Base-by-base conservation (phyloP, 106 monocot species). In the Acorus gramineus region DNA sequence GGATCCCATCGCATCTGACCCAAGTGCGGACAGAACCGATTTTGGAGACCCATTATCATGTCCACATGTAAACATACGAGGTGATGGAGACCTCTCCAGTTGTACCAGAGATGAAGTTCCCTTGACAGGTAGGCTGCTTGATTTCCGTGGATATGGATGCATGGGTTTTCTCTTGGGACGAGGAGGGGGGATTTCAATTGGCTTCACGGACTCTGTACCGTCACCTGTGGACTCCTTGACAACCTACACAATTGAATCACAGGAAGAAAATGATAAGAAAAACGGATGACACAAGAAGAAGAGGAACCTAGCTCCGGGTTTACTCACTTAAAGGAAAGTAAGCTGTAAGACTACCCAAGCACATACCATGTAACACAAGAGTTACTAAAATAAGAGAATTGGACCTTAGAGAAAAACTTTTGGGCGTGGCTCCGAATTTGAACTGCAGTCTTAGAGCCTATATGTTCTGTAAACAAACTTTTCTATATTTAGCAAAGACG, bases 121-220 rank as follows among this genome's bases (percentile, higher is more conserved):
- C 2, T 72, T 73, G 6, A 28, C 47, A 49, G 66, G 52, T 49
- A 59, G 49, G 50, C 72, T 43, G 2, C 68, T 71, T 52, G 69
- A 60, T 49, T 95, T 95, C 3, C 95, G 86, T 58, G 95, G 95
- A 71, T 95, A 95, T 9, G 95, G 95, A 51, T 80, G 86, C 11
- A 62, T 11, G 4, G 84, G 90, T 52, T 95, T 90, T 63, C 81
- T 86, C 52, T 90, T 87, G 8, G 90, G 94, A 2, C 94, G 70
- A 63, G 94, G 86, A 68, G 94, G 90, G 66, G 90, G 89, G 42
- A 95, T 94, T 55, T 79, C 84, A 11, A 86, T 75, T 4, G 74
- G 63, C 46, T 85, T 77, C 14, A 50, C 47, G 6, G 72, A 46
- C 0, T 62, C 55, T 6, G 70, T 3, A 8, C 45, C 28, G 5